Evolutionary conservation across 2,329 filamentous ascomycete species (phyloP).

Genomic region (Botrytis galanthina): DNA sequence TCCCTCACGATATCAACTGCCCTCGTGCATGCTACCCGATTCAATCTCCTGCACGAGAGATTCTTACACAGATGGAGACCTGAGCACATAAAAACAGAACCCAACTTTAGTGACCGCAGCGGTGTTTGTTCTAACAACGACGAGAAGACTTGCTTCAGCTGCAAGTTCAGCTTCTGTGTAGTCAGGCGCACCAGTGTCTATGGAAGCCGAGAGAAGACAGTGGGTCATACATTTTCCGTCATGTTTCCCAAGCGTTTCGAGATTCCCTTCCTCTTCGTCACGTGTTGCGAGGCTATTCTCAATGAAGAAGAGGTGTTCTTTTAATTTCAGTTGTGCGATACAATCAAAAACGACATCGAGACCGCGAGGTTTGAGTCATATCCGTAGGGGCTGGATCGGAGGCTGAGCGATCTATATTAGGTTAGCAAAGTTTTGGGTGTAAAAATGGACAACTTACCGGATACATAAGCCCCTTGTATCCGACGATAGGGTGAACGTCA

Average conservation of each 20-base stretch:
- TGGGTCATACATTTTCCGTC: background rate
- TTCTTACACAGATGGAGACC: background rate
- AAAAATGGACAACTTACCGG: background rate
- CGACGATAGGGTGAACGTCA: background rate
- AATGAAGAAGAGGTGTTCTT: background rate
- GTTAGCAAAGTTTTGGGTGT: background rate
- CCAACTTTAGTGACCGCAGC: background rate
- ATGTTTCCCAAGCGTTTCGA: background rate
- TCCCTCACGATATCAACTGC: background rate
- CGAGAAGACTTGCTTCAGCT: background rate
- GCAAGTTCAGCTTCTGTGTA: background rate
- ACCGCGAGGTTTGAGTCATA: constrained; percentile 3
- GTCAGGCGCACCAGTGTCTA: constrained; percentile 87
- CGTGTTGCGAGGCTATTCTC: background rate
- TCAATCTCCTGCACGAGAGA: background rate
- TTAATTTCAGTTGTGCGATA: background rate
- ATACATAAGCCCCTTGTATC: background rate
- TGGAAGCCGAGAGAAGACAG: constrained; percentile 88
- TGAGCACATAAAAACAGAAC: background rate
- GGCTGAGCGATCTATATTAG: background rate
- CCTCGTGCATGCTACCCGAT: background rate
- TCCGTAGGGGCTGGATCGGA: background rate
- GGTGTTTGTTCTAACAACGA: background rate
- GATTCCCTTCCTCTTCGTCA: background rate
- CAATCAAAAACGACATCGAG: background rate